Evolutionary conservation across 2,329 filamentous ascomycete genomes (phyloP).

Genomic region (Neofusicoccum ribis): DNA sequence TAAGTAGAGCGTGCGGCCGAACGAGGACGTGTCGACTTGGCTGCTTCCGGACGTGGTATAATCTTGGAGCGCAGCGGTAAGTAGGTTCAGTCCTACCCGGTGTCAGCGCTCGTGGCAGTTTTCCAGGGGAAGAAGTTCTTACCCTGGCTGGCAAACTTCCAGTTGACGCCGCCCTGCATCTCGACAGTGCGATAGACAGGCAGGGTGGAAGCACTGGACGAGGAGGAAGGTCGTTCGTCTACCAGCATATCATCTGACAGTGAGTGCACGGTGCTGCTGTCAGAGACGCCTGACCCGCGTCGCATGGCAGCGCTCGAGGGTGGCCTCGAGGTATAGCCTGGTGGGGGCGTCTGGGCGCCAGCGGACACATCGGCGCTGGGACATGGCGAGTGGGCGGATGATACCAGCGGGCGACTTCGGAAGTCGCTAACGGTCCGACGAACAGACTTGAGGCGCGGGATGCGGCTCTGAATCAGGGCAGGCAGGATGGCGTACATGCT

Average conservation of each 20-base stretch:
- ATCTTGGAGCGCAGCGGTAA: constrained; percentile 49
- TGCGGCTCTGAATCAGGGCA: constrained; percentile 51
- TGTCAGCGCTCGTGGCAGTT: not conserved
- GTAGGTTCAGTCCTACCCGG: constrained; percentile 47
- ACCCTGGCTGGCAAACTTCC: constrained; percentile 56
- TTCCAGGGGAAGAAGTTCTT: constrained; percentile 8
- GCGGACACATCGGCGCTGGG: constrained; percentile 7
- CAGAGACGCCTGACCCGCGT: constrained; percentile 26
- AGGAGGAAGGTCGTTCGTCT: constrained; percentile 15
- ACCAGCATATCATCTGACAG: constrained; percentile 14
- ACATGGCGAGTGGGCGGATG: constrained; percentile 13
- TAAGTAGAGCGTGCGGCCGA: constrained; percentile 64
- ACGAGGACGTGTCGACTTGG: constrained; percentile 40
- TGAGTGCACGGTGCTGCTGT: constrained; percentile 7
- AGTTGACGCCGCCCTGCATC: constrained; percentile 45
- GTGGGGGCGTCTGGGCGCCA: constrained; percentile 39
- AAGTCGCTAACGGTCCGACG: constrained; percentile 35
- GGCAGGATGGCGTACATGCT: constrained; percentile 58
- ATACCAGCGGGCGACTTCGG: constrained; percentile 23
- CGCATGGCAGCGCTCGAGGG: constrained; percentile 26
- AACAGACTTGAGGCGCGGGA: constrained; percentile 55
- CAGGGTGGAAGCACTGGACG: constrained; percentile 27
- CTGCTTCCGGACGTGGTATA: constrained; percentile 35
- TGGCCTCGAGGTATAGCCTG: constrained; percentile 34
- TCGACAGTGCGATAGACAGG: constrained; percentile 30